These are phyloP conservation scores for Mycosarcoma mackinlayi DNA, from an alignment of 1,284 basidiomycete species.

Conservation along the genomic window DNA sequence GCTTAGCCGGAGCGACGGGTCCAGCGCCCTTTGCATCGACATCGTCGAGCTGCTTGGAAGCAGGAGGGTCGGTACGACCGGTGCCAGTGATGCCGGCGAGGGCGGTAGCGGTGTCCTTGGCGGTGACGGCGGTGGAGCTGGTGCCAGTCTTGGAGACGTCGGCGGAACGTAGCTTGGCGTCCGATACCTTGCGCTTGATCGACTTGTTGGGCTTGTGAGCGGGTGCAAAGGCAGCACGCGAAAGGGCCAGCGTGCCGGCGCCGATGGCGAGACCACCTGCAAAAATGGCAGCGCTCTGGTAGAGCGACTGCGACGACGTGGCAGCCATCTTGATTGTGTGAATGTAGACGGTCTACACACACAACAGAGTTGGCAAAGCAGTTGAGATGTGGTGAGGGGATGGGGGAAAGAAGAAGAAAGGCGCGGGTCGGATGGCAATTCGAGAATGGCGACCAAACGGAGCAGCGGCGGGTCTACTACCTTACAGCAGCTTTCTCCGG, in stretches of 20 bases:
- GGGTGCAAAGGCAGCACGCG: slow-evolving; percentile 54
- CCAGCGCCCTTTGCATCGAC: slow-evolving; percentile 51
- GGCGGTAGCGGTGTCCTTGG: slow-evolving; percentile 20
- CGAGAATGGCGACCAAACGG: too few relatives aligned
- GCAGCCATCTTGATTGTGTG: slow-evolving; percentile 43
- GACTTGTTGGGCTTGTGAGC: slow-evolving; percentile 57
- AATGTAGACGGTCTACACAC: background rate
- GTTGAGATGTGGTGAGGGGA: slow-evolving; percentile 9
- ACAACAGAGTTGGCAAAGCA: slow-evolving; percentile 13
- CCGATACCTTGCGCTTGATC: slow-evolving; percentile 55
- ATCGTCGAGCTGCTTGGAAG: slow-evolving; percentile 53
- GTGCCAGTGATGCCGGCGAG: slow-evolving; percentile 22
- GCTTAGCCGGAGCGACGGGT: slow-evolving; percentile 32
- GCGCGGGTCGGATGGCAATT: too few relatives aligned
- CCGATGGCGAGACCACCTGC: slow-evolving; percentile 64
- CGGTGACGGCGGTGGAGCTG: slow-evolving; percentile 29
- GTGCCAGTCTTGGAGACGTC: slow-evolving; percentile 6
- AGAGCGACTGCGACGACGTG: slow-evolving; percentile 50
- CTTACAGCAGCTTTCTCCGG: too few relatives aligned
- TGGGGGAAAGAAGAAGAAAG: background rate
- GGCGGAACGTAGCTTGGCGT: slow-evolving; percentile 38
- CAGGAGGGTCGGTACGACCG: slow-evolving; percentile 42
- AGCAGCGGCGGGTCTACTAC: background rate
- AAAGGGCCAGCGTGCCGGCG: slow-evolving; percentile 60
- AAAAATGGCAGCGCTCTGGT: slow-evolving; percentile 60